These are phyloP conservation scores for Colletotrichum theobromicola DNA, from an alignment of 2,329 filamentous ascomycete species.

Conservation along the genomic window DNA sequence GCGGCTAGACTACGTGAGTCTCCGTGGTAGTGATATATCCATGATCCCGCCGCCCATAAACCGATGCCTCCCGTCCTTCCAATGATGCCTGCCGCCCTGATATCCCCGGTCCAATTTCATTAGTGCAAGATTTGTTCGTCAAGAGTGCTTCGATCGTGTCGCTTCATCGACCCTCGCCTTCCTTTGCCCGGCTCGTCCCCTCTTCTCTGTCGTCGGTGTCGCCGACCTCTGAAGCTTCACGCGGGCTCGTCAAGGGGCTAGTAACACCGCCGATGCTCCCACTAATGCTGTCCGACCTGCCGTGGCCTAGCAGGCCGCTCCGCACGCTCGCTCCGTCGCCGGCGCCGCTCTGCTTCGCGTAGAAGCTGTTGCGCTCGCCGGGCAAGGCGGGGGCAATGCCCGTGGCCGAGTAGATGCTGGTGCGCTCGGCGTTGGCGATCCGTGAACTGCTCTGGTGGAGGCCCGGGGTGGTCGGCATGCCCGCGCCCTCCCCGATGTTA, in stretches of 20 bases:
- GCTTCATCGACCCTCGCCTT: slow-evolving; percentile 25
- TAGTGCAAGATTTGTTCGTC: slow-evolving; percentile 8
- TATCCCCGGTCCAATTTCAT: neutral
- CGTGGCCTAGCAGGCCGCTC: slow-evolving; percentile 79
- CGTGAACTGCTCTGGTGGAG: slow-evolving; percentile 56
- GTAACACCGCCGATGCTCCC: slow-evolving; percentile 72
- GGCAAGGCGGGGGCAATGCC: slow-evolving; percentile 69
- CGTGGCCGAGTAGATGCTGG: slow-evolving; percentile 81
- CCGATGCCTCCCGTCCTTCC: neutral
- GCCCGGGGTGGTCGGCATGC: slow-evolving; percentile 50
- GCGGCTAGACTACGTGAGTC: neutral
- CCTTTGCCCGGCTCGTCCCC: slow-evolving; percentile 34
- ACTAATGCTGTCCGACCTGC: slow-evolving; percentile 80
- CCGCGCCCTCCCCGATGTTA: slow-evolving; percentile 60
- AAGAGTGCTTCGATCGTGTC: neutral
- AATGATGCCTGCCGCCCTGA: neutral
- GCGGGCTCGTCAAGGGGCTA: slow-evolving; percentile 67
- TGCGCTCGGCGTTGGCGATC: slow-evolving; percentile 60
- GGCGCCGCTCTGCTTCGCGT: slow-evolving; percentile 63
- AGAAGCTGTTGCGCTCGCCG: slow-evolving; percentile 83
- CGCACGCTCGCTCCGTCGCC: slow-evolving; percentile 79
- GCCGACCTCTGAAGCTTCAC: slow-evolving; percentile 40
- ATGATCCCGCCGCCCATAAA: neutral
- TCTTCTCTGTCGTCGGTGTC: slow-evolving; percentile 35
- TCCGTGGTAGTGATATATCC: slow-evolving; percentile 6